These are phyloP conservation scores for Bacterosira constricta DNA, from an alignment of 108 stramenopile genomes.

Conservation along the genomic window DNA sequence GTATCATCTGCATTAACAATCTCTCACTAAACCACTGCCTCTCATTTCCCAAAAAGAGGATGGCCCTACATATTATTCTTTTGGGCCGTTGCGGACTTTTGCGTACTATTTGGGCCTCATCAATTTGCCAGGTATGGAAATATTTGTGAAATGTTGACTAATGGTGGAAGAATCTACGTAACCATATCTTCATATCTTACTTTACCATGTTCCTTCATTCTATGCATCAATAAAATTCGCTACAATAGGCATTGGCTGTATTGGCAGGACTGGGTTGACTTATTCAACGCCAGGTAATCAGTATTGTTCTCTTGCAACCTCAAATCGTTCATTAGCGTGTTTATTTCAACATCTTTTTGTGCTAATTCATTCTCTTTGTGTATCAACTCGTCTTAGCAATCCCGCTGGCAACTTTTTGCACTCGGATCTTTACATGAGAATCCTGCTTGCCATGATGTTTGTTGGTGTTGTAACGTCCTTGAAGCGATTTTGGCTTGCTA, in stretches of 20 bases:
- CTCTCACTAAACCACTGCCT: background rate
- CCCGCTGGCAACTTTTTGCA: conserved; percentile 44
- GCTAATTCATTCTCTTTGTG: background rate
- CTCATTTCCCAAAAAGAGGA: conserved; percentile 25
- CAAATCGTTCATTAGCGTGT: background rate
- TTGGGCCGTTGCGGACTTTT: conserved; percentile 19
- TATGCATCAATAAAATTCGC: conserved; percentile 12
- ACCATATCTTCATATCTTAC: background rate
- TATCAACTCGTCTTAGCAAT: conserved; percentile 26
- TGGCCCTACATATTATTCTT: conserved; percentile 55
- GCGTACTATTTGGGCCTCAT: conserved; percentile 41
- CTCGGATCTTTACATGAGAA: conserved; percentile 30
- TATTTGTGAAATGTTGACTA: conserved; percentile 5
- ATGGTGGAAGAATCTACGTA: background rate
- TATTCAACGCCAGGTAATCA: conserved; percentile 40
- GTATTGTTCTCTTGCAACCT: background rate
- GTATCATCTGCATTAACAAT: background rate
- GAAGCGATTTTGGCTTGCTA: conserved; percentile 66
- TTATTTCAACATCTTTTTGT: background rate
- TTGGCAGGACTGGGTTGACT: conserved; percentile 47
- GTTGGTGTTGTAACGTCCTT: conserved; percentile 57
- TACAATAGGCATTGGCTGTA: conserved; percentile 61
- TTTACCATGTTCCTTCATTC: background rate
- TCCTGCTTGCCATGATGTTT: conserved; percentile 48
- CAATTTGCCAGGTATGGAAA: conserved; percentile 4